A percentile compares a stretch with the other conserved stretches of the same genome.
These are phyloP conservation scores for Triticum timopheevii DNA, from an alignment of 176 grass and related monocot species.

Conservation along the genomic window DNA sequence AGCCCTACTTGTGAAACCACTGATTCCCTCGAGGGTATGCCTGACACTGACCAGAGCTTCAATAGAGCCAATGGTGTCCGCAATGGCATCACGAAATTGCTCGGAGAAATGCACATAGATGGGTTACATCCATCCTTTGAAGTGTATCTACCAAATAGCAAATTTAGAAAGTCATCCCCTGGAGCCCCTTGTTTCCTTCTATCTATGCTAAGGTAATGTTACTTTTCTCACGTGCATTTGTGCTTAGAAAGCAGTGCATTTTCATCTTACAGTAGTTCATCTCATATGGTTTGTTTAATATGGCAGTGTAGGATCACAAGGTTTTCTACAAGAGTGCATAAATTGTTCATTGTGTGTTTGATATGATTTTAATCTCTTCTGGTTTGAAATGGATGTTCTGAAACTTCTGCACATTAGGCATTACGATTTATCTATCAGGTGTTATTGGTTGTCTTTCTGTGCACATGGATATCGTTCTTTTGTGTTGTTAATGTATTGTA, in stretches of 20 bases:
- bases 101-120: conserved; percentile 53
- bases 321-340: not conserved
- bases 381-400: not conserved
- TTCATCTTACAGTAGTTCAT: not conserved
- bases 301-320: not conserved
- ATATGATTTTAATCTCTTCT: conserved; percentile 1
- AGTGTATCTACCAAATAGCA: conserved; percentile 79
- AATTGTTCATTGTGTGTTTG: not conserved
- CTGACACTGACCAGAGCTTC: not conserved
- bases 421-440: not conserved
- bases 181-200: conserved; percentile 63
- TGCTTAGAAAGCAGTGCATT: not conserved
- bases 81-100: conserved; percentile 38
- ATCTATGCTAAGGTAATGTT: conserved; percentile 61
- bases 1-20: conserved; percentile 7
- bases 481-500: not conserved
- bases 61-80: not conserved
- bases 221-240: not conserved
- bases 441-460: not conserved
- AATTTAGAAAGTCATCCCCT: conserved; percentile 79
- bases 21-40: not conserved
- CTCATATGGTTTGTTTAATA: not conserved
- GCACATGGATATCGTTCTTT: not conserved
- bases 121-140: conserved; percentile 54
- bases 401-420: not conserved